phyloP scores from a whole-genome alignment of 345 rosid genomes.

The Camelina hispida region DNA sequence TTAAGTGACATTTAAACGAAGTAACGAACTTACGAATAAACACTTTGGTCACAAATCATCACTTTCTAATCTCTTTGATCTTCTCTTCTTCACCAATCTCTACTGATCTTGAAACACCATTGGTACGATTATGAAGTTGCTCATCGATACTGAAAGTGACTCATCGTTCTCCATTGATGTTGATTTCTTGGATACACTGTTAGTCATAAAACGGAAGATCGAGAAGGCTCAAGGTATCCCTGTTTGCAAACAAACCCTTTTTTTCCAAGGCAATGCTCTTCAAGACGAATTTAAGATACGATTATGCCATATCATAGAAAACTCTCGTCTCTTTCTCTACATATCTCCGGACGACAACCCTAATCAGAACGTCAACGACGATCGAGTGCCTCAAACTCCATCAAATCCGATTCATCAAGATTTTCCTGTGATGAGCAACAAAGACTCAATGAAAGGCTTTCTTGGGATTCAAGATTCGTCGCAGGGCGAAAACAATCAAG shows the following conservation, averaged over 20 bases:
- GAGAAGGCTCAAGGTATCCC: slow-evolving; percentile 61
- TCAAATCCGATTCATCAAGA: too few relatives aligned
- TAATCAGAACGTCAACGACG: too few relatives aligned
- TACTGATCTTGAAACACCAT: neutral
- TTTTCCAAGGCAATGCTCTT: slow-evolving; percentile 56
- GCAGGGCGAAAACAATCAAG: too few relatives aligned
- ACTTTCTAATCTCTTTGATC: too few relatives aligned
- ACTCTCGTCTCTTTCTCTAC: slow-evolving; percentile 59
- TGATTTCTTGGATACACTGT: slow-evolving; percentile 59
- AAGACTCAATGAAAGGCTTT: too few relatives aligned
- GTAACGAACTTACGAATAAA: too few relatives aligned
- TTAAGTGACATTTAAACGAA: too few relatives aligned
- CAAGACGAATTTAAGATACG: slow-evolving; percentile 27
- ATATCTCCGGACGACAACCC: slow-evolving; percentile 24
- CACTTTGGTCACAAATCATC: too few relatives aligned
- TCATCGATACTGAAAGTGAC: slow-evolving; percentile 49
- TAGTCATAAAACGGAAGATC: slow-evolving; percentile 67
- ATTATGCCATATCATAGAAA: slow-evolving; percentile 37
- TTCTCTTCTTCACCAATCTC: neutral
- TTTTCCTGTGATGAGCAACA: too few relatives aligned
- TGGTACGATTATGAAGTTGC: neutral
- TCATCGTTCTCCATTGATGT: slow-evolving; percentile 48
- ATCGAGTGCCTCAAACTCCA: too few relatives aligned
- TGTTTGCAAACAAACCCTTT: slow-evolving; percentile 19
- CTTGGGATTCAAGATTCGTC: too few relatives aligned